phyloP scores from a whole-genome alignment of 495 filamentous ascomycete species.

The Extremus antarcticus region DNA sequence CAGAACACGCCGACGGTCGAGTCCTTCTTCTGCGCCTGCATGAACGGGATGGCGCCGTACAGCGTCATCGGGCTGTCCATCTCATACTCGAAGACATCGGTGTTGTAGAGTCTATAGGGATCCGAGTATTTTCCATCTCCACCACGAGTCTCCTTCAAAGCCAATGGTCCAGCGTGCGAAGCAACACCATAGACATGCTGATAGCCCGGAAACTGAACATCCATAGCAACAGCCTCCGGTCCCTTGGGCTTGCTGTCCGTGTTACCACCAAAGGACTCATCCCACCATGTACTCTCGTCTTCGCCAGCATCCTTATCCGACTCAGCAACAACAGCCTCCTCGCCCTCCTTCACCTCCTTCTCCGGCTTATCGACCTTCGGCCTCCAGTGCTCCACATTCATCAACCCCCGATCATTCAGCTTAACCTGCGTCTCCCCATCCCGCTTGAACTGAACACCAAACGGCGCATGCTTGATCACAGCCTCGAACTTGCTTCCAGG shows the following conservation, averaged over 20 bases:
- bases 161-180: constrained; percentile 78
- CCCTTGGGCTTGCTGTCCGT: constrained; percentile 86
- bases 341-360: constrained; percentile 42
- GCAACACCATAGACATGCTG: constrained; percentile 91
- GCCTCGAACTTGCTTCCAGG: constrained; percentile 65
- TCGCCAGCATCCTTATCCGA: constrained; percentile 48
- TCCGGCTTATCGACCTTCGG: constrained; percentile 63
- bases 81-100: constrained; percentile 95
- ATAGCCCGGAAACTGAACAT: constrained; percentile 86
- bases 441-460: constrained; percentile 72
- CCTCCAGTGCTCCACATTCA: constrained; percentile 95
- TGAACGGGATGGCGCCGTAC: constrained; percentile 88
- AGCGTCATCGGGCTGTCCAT: constrained; percentile 97
- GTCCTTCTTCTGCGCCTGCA: constrained; percentile 89
- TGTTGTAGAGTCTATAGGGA: constrained; percentile 93
- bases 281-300: constrained; percentile 93
- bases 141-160: constrained; percentile 80
- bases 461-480: constrained; percentile 69
- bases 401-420: constrained; percentile 72
- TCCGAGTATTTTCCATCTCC: constrained; percentile 74
- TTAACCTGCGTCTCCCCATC: constrained; percentile 74
- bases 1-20: constrained; percentile 97
- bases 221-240: constrained; percentile 81
- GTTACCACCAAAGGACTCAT: constrained; percentile 86
- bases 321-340: constrained; percentile 24